phyloP scores from a whole-genome alignment of 2,329 filamentous ascomycete species.

The Emmonsiellopsis sp. region DNA sequence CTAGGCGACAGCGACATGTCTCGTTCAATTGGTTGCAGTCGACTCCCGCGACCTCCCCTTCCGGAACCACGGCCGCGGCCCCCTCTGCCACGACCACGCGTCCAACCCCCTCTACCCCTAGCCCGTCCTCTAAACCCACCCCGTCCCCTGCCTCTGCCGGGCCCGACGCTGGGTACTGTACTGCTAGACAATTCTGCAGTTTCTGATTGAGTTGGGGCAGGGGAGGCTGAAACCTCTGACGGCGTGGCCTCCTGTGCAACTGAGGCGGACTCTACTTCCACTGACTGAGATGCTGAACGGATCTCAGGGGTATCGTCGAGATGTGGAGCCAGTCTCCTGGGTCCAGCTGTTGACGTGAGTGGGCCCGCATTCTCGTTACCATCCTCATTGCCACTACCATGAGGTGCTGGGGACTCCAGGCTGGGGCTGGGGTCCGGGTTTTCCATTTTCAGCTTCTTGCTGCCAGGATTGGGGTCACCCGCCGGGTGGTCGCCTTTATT shows the following conservation, averaged over 20 bases:
- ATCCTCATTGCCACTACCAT: not conserved
- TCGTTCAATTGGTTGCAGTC: conserved; percentile 22
- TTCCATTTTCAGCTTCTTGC: conserved; percentile 1
- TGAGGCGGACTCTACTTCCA: conserved; percentile 4
- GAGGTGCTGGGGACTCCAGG: not conserved
- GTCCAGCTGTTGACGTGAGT: not conserved
- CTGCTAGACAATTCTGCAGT: conserved; percentile 9
- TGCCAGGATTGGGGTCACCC: not conserved
- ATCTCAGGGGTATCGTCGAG: conserved; percentile 2
- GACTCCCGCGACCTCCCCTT: conserved; percentile 20
- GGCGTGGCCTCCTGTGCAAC: not conserved
- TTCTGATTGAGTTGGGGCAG: conserved; percentile 6
- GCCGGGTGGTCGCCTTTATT: not conserved
- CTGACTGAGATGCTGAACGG: not conserved
- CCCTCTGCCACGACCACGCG: conserved; percentile 20
- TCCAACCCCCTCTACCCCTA: conserved; percentile 23
- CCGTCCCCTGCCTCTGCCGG: conserved; percentile 23
- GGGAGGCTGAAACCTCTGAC: conserved; percentile 7
- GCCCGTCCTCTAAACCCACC: conserved; percentile 12
- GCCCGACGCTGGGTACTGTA: conserved; percentile 5
- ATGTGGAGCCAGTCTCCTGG: not conserved
- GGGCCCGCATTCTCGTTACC: not conserved
- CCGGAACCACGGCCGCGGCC: conserved; percentile 20
- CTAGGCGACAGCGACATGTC: conserved; percentile 25
- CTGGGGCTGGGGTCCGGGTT: not conserved